Percentiles rank a stretch among this genome's conserved stretches.
phyloP scores from a whole-genome alignment of 148 eudicot species.

The Vaccinium vitisidaea region DNA sequence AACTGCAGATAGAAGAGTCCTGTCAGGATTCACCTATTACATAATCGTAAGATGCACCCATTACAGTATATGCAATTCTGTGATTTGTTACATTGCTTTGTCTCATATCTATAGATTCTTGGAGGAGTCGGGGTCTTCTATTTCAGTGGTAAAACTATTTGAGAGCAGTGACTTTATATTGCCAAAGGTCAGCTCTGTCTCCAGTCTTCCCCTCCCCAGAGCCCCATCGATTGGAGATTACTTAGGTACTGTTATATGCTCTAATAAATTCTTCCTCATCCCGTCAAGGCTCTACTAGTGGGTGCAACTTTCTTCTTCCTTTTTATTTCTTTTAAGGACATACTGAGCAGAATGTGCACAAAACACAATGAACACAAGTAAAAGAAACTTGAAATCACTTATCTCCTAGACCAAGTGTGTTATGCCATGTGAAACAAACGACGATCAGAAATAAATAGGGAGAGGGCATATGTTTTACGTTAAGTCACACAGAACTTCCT shows the following conservation, averaged over 20 bases:
- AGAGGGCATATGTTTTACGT: background rate
- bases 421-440: background rate
- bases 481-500: background rate
- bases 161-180: background rate
- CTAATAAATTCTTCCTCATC: background rate
- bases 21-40: slow-evolving; percentile 10
- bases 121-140: background rate
- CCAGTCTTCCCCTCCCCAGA: background rate
- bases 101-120: background rate
- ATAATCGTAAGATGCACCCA: background rate
- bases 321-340: background rate
- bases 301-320: too few relatives aligned
- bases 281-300: background rate
- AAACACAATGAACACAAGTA: background rate
- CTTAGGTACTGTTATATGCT: too few relatives aligned
- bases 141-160: background rate
- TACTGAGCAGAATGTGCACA: background rate
- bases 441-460: background rate
- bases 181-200: background rate
- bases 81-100: background rate
- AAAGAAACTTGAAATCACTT: background rate
- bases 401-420: background rate
- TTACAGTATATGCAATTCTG: background rate
- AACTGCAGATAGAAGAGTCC: slow-evolving; percentile 53
- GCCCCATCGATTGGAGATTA: background rate